These are phyloP conservation scores for Saccharomycopsis sp. DNA, from an alignment of 805 yeast genomes.

Conservation along the genomic window DNA sequence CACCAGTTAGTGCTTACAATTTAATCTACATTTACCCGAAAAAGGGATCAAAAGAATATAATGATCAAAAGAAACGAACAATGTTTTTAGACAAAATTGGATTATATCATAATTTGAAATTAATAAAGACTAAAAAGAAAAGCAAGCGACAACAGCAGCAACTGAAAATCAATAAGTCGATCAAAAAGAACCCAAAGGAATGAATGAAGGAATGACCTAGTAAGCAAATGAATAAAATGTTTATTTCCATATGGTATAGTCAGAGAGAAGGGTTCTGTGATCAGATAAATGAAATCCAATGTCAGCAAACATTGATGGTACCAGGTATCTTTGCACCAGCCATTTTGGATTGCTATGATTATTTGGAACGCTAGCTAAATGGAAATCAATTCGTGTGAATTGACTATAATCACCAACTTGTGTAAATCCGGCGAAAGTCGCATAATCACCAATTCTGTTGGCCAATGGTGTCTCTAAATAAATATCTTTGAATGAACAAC, in stretches of 20 bases:
- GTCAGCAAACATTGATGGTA: conserved; percentile 13
- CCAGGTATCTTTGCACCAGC: conserved; percentile 11
- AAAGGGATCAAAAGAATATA: not conserved
- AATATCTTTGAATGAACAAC: conserved; percentile 27
- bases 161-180: too few relatives aligned
- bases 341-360: too few relatives aligned
- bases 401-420: conserved; percentile 21
- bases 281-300: conserved; percentile 13
- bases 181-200: too few relatives aligned
- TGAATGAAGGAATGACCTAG: too few relatives aligned
- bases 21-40: conserved; percentile 14
- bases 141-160: too few relatives aligned
- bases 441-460: conserved; percentile 30
- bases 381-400: conserved; percentile 35
- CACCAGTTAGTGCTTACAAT: conserved; percentile 8
- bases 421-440: conserved; percentile 37
- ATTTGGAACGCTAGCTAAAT: conserved; percentile 30
- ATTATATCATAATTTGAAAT: conserved; percentile 5
- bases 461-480: conserved; percentile 24
- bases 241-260: too few relatives aligned
- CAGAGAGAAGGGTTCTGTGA: conserved; percentile 11
- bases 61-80: conserved; percentile 7
- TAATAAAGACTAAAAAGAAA: conserved; percentile 3
- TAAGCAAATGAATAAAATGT: too few relatives aligned
- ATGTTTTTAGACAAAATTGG: conserved; percentile 6